These are phyloP conservation scores for Tylopilus intermedius DNA, from an alignment of 768 basidiomycete genomes.

Conservation along the genomic window DNA sequence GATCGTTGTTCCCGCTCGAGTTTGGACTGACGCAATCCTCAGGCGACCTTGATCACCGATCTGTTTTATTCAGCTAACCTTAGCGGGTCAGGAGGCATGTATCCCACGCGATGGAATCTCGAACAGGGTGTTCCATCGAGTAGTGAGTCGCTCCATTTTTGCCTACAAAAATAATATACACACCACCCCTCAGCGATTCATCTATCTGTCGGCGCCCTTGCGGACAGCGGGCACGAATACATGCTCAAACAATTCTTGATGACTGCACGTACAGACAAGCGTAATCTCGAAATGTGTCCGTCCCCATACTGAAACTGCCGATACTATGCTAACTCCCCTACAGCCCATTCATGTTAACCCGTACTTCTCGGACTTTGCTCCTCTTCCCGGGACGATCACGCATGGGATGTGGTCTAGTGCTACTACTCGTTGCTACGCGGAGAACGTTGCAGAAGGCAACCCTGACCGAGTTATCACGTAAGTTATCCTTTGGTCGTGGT, in stretches of 20 bases:
- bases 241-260: constrained; percentile 68
- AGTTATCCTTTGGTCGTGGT: constrained; percentile 31
- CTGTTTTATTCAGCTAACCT: constrained; percentile 45
- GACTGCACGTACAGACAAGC: constrained; percentile 56
- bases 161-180: not conserved
- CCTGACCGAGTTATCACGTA: constrained; percentile 87
- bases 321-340: not conserved
- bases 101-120: constrained; percentile 56
- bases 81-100: constrained; percentile 50
- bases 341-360: too few relatives aligned
- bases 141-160: constrained; percentile 35
- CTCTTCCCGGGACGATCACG: too few relatives aligned
- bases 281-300: constrained; percentile 65
- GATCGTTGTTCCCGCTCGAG: not conserved
- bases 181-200: constrained; percentile 22
- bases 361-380: too few relatives aligned
- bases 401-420: too few relatives aligned
- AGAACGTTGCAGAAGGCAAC: constrained; percentile 88
- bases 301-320: not conserved
- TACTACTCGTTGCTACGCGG: too few relatives aligned
- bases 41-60: constrained; percentile 50
- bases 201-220: constrained; percentile 56
- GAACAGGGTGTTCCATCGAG: constrained; percentile 39
- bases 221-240: constrained; percentile 75
- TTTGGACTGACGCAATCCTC: not conserved